Conservation (phyloP, 257 asterid species). For the Solanum ossicruentum region DNA sequence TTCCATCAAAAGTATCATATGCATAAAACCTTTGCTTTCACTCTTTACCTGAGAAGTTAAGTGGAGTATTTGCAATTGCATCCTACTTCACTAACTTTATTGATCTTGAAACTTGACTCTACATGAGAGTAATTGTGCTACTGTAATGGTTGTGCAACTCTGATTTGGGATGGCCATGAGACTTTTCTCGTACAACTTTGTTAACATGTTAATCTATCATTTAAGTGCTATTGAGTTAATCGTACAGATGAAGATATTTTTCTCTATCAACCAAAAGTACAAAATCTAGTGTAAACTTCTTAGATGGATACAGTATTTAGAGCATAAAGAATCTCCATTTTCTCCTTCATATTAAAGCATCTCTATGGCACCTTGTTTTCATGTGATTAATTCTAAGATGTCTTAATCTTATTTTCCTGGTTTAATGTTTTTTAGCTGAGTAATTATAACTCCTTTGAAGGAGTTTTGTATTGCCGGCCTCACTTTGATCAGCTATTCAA, state of each 20-base stretch:
- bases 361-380: neutral
- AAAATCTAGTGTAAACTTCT: neutral
- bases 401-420: neutral
- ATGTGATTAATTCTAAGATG: neutral
- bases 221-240: neutral
- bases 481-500: slow-evolving; percentile 76
- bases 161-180: neutral
- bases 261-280: neutral
- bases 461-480: slow-evolving; percentile 75
- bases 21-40: neutral
- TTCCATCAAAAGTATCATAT: neutral
- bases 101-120: neutral
- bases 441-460: slow-evolving; percentile 64
- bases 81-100: neutral
- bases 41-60: neutral
- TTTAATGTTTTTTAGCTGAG: slow-evolving; percentile 43
- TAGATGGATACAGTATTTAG: neutral
- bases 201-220: neutral
- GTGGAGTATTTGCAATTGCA: neutral
- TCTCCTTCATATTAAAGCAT: neutral
- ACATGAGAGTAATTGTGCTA: neutral
- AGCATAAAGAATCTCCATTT: neutral
- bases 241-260: neutral
- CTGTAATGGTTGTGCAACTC: neutral
- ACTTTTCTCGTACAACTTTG: neutral